These are phyloP conservation scores for Plenodomus biglobosus DNA, from an alignment of 2,329 filamentous ascomycete species.

Conservation along the genomic window DNA sequence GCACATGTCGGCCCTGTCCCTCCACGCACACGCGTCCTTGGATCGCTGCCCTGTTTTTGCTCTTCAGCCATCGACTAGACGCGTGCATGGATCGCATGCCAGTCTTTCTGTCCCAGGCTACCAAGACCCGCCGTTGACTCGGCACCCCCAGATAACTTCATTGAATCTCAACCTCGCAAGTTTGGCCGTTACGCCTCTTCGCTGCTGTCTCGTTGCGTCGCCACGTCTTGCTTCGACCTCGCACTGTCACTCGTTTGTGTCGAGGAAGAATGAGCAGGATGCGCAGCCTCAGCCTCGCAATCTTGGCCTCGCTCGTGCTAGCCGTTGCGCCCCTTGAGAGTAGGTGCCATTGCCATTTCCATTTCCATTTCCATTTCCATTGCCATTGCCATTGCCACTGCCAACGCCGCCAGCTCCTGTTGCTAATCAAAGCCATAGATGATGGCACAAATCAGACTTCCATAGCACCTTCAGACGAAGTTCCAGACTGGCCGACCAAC, in stretches of 20 bases:
- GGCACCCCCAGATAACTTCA: conserved; percentile 4
- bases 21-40: conserved; percentile 15
- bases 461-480: neutral
- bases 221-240: conserved; percentile 14
- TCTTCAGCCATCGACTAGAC: neutral
- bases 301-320: conserved; percentile 21
- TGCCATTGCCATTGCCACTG: too few relatives aligned
- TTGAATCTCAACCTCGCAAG: conserved; percentile 5
- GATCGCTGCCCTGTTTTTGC: conserved; percentile 14
- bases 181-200: conserved; percentile 4
- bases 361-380: too few relatives aligned
- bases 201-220: conserved; percentile 4
- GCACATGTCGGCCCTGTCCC: conserved; percentile 5
- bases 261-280: conserved; percentile 18
- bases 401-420: too few relatives aligned
- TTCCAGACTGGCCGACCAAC: too few relatives aligned
- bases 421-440: too few relatives aligned
- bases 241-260: conserved; percentile 26
- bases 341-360: too few relatives aligned
- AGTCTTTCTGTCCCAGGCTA: conserved; percentile 28
- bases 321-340: conserved; percentile 16
- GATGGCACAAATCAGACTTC: neutral
- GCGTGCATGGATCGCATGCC: conserved; percentile 26
- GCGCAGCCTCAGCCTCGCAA: conserved; percentile 21
- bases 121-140: conserved; percentile 6